Conservation (phyloP, 352 stramenopile species). For the Elongisporangium undulatum region DNA sequence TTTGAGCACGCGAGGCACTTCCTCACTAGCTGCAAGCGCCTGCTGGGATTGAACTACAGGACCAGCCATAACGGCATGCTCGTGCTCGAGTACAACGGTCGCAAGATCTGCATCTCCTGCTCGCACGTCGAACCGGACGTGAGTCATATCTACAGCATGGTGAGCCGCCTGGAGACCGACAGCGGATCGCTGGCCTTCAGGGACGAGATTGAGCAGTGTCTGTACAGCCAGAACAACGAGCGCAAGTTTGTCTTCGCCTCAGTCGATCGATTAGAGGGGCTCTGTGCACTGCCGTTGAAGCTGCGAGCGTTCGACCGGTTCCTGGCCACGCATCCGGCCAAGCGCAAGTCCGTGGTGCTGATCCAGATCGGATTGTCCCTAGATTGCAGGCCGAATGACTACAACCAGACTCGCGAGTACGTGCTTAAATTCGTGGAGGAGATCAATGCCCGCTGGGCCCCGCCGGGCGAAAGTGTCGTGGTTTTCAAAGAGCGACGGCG, state of each 20-base stretch:
- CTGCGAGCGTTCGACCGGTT: constrained; percentile 96
- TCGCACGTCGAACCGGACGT: constrained; percentile 96
- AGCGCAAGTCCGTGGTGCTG: constrained; percentile 64
- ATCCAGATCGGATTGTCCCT: constrained; percentile 72
- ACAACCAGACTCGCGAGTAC: constrained; percentile 90
- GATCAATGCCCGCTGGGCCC: constrained; percentile 88
- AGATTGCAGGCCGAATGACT: constrained; percentile 89
- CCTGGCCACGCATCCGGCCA: constrained; percentile 81
- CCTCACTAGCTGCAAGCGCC: constrained; percentile 86
- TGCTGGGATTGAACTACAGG: constrained; percentile 95
- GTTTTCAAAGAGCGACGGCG: constrained; percentile 68
- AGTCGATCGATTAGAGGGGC: constrained; percentile 93
- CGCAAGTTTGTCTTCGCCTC: constrained; percentile 79
- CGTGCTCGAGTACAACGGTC: constrained; percentile 94
- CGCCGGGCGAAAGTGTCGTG: constrained; percentile 51
- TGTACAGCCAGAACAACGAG: constrained; percentile 21
- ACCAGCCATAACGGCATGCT: constrained; percentile 84
- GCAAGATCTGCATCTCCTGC: constrained; percentile 94
- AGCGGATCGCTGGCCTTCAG: constrained; percentile 22
- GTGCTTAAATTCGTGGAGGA: constrained; percentile 86
- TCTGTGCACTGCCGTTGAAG: constrained; percentile 96
- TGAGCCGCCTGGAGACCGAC: constrained; percentile 46
- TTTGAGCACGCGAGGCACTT: constrained; percentile 94
- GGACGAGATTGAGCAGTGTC: constrained; percentile 30
- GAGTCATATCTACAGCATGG: constrained; percentile 59